Evolutionary conservation across 352 stramenopile species (phyloP), one percentile per base, ranked within the genome.

Genomic region (Phytophthora palmivora): DNA sequence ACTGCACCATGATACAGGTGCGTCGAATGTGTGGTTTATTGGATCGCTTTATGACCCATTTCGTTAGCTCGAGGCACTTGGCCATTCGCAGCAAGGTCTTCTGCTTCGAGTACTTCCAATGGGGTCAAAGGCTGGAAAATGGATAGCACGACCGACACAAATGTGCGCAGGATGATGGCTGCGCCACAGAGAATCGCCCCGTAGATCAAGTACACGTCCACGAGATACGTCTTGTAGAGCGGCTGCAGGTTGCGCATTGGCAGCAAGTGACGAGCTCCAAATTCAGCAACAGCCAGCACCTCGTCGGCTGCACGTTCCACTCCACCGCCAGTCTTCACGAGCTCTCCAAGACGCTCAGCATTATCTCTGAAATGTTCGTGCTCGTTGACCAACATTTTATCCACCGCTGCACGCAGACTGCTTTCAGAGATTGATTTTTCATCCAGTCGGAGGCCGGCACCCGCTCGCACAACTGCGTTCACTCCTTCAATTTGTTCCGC

Each of bases 171-270:
- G 39, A 94, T 88, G 55, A 96, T 84, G n/a, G 82, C 82, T 15
- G 85, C 79, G 26, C 79, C 82, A 55, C 87, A 94, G n/a, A 96
- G 73, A 50, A 96, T 92, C 19, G 75, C 67, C 9, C 79, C 79
- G 65, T 96, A 96, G 41, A 96, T 75, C n/a, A 91, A 59, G 59
- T 94, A 94, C 46, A 94, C 87, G 58, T 94, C 87, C 59, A 96
- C 74, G 11, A 96, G 70, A 61, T 86, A 94, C 63, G 79, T 92
- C 74, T 91, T 92, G 80, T 91, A 87, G 14, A 93, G 67, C 30
- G 82, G 79, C 69, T 93, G 84, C 44, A 78, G 50, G 56, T 83
- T 89, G 54, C 70, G 71, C 42, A 70, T 75, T 0, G 84, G 78
- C 37, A 92, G 39, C 30, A 89, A 48, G 42, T 89, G 79, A 43